Conservation (phyloP, 2,329 filamentous ascomycete genomes). For the Clonostachys chloroleuca region DNA sequence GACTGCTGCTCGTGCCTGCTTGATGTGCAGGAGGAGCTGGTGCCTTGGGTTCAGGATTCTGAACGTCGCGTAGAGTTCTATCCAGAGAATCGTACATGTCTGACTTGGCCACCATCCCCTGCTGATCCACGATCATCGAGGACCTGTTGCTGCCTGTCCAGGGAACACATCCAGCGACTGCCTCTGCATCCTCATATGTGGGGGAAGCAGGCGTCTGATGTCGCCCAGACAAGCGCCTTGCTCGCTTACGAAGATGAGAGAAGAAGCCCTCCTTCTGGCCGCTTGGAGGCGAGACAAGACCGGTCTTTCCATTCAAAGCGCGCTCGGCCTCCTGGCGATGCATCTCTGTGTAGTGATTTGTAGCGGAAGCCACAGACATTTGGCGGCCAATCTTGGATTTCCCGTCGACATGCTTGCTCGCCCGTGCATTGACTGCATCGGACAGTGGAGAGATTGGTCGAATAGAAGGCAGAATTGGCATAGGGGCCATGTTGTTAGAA, state of each 20-base stretch:
- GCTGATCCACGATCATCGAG: conserved; percentile 71
- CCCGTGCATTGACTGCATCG: conserved; percentile 86
- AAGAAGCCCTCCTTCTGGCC: conserved; percentile 96
- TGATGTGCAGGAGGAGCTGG: conserved; percentile 52
- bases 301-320: conserved; percentile 77
- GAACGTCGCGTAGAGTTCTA: conserved; percentile 50
- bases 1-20: conserved; percentile 37
- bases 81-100: conserved; percentile 58
- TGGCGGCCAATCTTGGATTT: conserved; percentile 90
- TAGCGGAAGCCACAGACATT: conserved; percentile 85
- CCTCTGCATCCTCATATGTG: conserved; percentile 80
- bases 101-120: conserved; percentile 39
- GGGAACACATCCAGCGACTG: conserved; percentile 85
- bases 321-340: conserved; percentile 90
- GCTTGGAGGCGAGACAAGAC: conserved; percentile 70
- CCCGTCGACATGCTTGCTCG: conserved; percentile 59
- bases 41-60: conserved; percentile 33
- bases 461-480: conserved; percentile 94
- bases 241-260: conserved; percentile 91
- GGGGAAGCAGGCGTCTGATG: conserved; percentile 80
- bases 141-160: conserved; percentile 68
- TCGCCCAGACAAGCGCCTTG: conserved; percentile 85
- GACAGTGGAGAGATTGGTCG: conserved; percentile 94
- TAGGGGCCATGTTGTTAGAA: conserved; percentile 67
- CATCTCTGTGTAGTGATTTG: conserved; percentile 86